phyloP scores from a whole-genome alignment of 2,329 filamentous ascomycete species.

The Botryotinia narcissicola region DNA sequence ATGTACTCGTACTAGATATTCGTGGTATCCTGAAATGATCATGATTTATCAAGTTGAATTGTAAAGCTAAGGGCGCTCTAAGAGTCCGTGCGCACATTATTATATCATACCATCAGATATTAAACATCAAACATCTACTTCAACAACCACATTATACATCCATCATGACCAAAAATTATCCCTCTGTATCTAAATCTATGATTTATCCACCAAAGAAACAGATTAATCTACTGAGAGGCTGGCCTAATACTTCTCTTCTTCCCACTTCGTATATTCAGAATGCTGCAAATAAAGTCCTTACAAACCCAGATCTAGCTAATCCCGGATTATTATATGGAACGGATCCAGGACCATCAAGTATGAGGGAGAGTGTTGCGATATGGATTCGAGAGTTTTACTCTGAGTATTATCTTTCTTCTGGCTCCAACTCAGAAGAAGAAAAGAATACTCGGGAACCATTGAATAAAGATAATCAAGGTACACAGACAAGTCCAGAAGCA shows the following conservation, averaged over 20 bases:
- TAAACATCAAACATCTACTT: background rate
- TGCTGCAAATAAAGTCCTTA: constrained; percentile 54
- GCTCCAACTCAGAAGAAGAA: background rate
- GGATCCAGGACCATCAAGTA: constrained; percentile 69
- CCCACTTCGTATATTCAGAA: constrained; percentile 40
- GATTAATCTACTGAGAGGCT: constrained; percentile 67
- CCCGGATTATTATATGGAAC: constrained; percentile 63
- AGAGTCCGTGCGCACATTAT: background rate
- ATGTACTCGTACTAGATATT: too few relatives aligned
- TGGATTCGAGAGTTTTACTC: constrained; percentile 62
- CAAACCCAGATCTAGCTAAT: constrained; percentile 55
- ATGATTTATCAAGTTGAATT: background rate
- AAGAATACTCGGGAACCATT: background rate
- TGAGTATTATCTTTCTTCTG: background rate
- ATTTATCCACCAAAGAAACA: constrained; percentile 24
- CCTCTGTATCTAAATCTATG: background rate
- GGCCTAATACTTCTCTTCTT: constrained; percentile 52
- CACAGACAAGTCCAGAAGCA: background rate
- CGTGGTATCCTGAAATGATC: too few relatives aligned
- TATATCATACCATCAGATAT: background rate
- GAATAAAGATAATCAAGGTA: constrained; percentile 2
- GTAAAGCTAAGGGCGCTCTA: background rate
- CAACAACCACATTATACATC: background rate
- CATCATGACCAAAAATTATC: constrained; percentile 10
- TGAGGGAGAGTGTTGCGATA: constrained; percentile 64